Evolutionary conservation across 164 flowering plant species (phyloP), one percentile per base, ranked within the genome.

Genomic region (Stephania cephalantha): DNA sequence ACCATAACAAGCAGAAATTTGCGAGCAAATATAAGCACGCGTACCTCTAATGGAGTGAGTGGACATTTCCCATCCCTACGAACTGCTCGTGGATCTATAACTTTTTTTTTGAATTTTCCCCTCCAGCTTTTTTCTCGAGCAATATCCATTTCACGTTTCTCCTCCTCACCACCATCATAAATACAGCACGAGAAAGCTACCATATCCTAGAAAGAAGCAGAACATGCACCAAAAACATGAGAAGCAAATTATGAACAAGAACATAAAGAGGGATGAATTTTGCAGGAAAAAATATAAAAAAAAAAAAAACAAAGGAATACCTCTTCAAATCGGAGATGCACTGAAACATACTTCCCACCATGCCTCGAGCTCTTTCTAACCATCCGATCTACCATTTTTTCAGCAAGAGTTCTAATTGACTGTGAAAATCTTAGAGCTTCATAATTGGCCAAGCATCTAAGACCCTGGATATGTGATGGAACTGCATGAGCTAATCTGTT

Each of bases 301-400:
- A 25, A 50, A 50, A 70, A 52, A 58, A 46, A 53, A 73, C 42
- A 70, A 73, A 29, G 65, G 22, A 53, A 45, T 48, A 95, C 98
- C 98, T 87, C 88, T 83, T 95, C 99, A 85, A 95, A 95, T 9
- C 97, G 97, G 66, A 95, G 98, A 86, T 95, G 99, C 63, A 95
- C 93, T 46, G 99, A 93, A 12, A 95, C 84, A 78, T 91, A 95
- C 82, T 86, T 91, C 6, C 97, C 98, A 42, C 87, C 91, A 80
- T 82, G 87, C 63, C 81, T 81, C 9, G 89, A 84, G 81, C 95
- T 92, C 64, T 85, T 92, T 79, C 83, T 82, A 73, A 91, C 73
- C 97, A 93, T 93, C 73, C 94, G 82, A 55, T 91, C 89, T 71
- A 93, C 95, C 95, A 95, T 89, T 46, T 78, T 87, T 68, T 91